These are phyloP conservation scores for Hordeum marinum DNA, from an alignment of 176 grass and related monocot species.

Conservation along the genomic window DNA sequence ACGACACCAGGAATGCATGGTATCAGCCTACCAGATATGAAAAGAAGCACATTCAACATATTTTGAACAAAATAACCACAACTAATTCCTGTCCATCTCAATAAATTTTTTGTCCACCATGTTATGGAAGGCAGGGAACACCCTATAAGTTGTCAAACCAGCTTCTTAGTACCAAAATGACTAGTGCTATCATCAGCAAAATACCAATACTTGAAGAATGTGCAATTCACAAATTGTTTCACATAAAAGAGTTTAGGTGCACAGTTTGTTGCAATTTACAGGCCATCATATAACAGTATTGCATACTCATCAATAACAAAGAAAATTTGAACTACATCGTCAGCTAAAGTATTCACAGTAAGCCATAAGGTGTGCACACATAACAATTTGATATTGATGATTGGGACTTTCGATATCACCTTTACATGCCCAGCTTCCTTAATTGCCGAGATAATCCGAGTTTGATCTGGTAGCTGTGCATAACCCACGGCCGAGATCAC, in stretches of 20 bases:
- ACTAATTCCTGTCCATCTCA: neutral
- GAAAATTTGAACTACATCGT: neutral
- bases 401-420: conserved; percentile 16
- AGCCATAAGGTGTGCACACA: neutral
- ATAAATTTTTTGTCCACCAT: neutral
- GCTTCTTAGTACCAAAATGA: neutral
- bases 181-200: neutral
- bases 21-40: neutral
- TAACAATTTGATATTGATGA: neutral
- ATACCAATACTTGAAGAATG: neutral
- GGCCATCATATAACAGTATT: neutral
- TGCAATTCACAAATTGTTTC: neutral
- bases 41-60: neutral
- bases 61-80: neutral
- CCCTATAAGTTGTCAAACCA: neutral
- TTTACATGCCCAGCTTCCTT: conserved; percentile 64
- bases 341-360: neutral
- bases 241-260: neutral
- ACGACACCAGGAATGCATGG: neutral
- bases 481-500: conserved; percentile 63
- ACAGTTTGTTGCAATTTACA: neutral
- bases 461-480: conserved; percentile 46
- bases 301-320: neutral
- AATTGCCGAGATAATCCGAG: conserved; percentile 55
- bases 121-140: neutral